A percentile compares a stretch with the other conserved stretches of the same genome.
These are phyloP conservation scores for Cystoisospora suis DNA, from an alignment of 169 alveolate genomes.

Conservation along the genomic window DNA sequence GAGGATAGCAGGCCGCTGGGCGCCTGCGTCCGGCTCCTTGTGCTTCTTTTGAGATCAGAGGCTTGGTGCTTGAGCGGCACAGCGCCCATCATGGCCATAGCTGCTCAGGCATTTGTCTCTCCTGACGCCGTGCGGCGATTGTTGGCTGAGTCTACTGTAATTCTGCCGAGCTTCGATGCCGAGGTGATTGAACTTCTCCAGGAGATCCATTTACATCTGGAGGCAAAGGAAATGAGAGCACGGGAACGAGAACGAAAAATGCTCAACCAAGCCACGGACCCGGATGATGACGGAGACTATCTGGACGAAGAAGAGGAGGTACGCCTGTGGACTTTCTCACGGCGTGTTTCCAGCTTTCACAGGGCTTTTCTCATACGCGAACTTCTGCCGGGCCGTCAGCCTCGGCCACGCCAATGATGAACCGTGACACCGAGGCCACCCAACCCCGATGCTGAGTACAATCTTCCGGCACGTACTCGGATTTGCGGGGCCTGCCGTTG, in stretches of 20 bases:
- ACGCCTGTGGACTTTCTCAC: too few relatives aligned
- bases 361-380: too few relatives aligned
- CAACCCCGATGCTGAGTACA: too few relatives aligned
- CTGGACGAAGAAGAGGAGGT: slow-evolving; percentile 5
- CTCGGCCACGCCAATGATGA: too few relatives aligned
- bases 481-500: too few relatives aligned
- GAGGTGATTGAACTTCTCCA: background rate
- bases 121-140: background rate
- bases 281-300: background rate
- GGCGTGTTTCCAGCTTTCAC: too few relatives aligned
- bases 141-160: background rate
- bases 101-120: background rate
- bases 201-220: background rate
- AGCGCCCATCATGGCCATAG: background rate
- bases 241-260: background rate
- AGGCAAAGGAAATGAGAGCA: background rate
- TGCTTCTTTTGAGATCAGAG: background rate
- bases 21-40: slow-evolving; percentile 19
- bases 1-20: background rate
- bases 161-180: background rate
- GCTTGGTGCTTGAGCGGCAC: background rate
- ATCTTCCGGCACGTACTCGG: too few relatives aligned
- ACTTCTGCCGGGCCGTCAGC: too few relatives aligned
- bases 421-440: too few relatives aligned
- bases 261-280: background rate